A percentile compares a stretch with the other conserved stretches of the same genome.
Evolutionary conservation across 129 eudicot species (phyloP).

Genomic region (Artemisia tridentata): DNA sequence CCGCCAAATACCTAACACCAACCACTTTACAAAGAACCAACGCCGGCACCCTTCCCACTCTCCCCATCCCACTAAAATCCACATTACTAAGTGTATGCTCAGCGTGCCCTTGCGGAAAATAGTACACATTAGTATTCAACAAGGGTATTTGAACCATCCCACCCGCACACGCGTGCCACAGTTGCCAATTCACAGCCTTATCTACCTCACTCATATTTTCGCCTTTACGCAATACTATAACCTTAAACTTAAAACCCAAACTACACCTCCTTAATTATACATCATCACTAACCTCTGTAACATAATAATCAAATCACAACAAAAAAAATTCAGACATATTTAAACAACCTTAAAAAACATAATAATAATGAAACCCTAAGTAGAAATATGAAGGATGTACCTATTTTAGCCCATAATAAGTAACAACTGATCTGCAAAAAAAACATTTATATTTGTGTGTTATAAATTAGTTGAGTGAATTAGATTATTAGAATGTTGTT

Average conservation of each 20-base stretch:
- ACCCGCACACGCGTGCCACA: slow-evolving; percentile 91
- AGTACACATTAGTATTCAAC: slow-evolving; percentile 52
- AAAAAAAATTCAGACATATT: slow-evolving; percentile 21
- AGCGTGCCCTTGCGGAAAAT: slow-evolving; percentile 85
- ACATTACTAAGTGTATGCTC: slow-evolving; percentile 63
- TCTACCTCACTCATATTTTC: slow-evolving; percentile 42
- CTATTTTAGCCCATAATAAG: background rate
- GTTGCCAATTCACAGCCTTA: slow-evolving; percentile 54
- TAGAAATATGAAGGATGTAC: slow-evolving; percentile 14
- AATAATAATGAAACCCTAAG: slow-evolving; percentile 27
- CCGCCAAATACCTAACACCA: slow-evolving; percentile 62
- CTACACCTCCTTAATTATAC: slow-evolving; percentile 3
- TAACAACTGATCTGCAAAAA: no score
- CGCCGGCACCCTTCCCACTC: slow-evolving; percentile 53
- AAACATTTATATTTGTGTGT: no score
- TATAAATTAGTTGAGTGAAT: no score
- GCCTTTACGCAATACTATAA: background rate
- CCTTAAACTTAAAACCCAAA: slow-evolving; percentile 18
- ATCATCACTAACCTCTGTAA: slow-evolving; percentile 32
- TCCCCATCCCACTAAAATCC: slow-evolving; percentile 50
- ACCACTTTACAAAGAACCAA: slow-evolving; percentile 55
- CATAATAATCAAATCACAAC: slow-evolving; percentile 11
- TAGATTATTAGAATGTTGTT: no score
- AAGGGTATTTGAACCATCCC: slow-evolving; percentile 72
- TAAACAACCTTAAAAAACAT: background rate